A percentile compares a stretch with the other conserved stretches of the same genome.
Conservation (phyloP, 164 flowering plant species). For the Protea cynaroides region DNA sequence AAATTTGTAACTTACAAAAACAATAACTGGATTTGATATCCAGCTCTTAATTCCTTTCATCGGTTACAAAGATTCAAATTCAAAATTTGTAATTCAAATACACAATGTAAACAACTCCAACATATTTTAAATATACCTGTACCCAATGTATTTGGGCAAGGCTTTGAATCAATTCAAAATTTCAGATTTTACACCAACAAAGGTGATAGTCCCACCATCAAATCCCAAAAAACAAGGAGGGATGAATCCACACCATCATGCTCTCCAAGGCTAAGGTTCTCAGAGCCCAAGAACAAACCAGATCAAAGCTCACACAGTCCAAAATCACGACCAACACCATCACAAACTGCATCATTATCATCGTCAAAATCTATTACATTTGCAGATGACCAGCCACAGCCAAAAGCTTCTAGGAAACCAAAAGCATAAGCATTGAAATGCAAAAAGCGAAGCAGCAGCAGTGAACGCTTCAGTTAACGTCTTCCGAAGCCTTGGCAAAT, state of each 20-base stretch:
- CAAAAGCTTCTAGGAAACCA: not conserved
- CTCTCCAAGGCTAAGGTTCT: constrained; percentile 37
- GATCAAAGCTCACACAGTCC: constrained; percentile 17
- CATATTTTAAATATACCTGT: too few species aligned
- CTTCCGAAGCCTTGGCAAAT: constrained; percentile 20
- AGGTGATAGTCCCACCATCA: constrained; percentile 18
- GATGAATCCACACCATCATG: constrained; percentile 20
- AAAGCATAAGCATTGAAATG: constrained; percentile 13
- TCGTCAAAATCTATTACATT: not conserved
- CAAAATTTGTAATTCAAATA: too few species aligned
- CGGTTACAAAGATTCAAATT: too few species aligned
- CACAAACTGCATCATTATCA: too few species aligned
- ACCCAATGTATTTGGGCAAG: too few species aligned
- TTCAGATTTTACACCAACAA: too few species aligned
- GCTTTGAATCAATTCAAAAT: too few species aligned
- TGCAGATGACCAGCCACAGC: not conserved
- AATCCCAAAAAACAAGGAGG: constrained; percentile 10
- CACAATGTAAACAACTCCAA: too few species aligned
- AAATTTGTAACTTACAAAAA: too few species aligned
- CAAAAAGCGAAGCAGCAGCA: constrained; percentile 21
- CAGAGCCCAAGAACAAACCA: constrained; percentile 28
- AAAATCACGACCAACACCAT: not conserved
- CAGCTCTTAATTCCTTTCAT: too few species aligned
- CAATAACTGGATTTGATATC: too few species aligned
- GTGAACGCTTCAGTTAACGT: constrained; percentile 25